These are phyloP conservation scores for Pleurotus djamor DNA, from an alignment of 768 basidiomycete species.

Conservation along the genomic window DNA sequence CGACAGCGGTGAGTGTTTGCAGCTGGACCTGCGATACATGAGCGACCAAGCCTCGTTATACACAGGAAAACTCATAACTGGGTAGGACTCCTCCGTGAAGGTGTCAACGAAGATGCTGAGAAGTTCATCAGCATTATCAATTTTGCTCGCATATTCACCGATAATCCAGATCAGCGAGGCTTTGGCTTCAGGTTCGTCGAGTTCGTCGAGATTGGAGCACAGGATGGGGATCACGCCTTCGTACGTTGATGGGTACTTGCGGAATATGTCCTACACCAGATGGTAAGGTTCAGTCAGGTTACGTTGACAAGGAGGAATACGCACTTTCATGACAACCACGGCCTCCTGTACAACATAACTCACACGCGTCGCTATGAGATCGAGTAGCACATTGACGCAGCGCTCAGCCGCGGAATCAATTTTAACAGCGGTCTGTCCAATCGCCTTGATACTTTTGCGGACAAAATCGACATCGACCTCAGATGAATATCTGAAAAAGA, in stretches of 20 bases:
- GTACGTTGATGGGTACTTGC: constrained; percentile 94
- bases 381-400: constrained; percentile 92
- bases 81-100: constrained; percentile 92
- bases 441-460: constrained; percentile 90
- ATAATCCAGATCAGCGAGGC: constrained; percentile 99
- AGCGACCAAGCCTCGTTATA: not conserved
- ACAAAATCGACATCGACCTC: constrained; percentile 99
- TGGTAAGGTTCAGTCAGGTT: not conserved
- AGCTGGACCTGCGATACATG: constrained; percentile 55
- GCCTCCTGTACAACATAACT: constrained; percentile 99
- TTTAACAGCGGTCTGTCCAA: constrained; percentile 95
- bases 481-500: constrained; percentile 73
- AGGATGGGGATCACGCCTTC: constrained; percentile 96
- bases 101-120: constrained; percentile 87
- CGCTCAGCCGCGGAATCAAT: constrained; percentile 91
- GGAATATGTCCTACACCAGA: constrained; percentile 83
- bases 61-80: constrained; percentile 39
- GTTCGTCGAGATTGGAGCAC: constrained; percentile 92
- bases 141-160: constrained; percentile 96
- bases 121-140: constrained; percentile 95
- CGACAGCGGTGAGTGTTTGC: constrained; percentile 89
- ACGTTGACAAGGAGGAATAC: constrained; percentile 11
- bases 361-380: constrained; percentile 89
- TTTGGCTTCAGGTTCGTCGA: constrained; percentile 98
- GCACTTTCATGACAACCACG: constrained; percentile 97